Percentiles rank a stretch among this genome's conserved stretches.
Evolutionary conservation across 257 asterid genomes (phyloP).

Genomic region (Handroanthus guayacan): DNA sequence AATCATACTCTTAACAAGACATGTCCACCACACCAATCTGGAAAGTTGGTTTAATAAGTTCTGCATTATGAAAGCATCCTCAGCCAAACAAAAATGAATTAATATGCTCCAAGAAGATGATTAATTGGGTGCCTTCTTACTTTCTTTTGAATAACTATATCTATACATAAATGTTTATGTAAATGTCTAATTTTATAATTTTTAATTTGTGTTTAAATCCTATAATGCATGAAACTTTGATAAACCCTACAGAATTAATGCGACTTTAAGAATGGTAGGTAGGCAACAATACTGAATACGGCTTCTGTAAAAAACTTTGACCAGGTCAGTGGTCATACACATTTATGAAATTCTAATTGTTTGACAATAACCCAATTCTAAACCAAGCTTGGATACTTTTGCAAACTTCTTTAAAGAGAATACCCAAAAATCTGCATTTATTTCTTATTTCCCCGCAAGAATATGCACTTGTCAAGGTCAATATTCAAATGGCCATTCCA

Average conservation of each 20-base stretch:
- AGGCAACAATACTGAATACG: neutral
- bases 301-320: too few species aligned
- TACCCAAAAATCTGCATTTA: neutral
- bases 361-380: neutral
- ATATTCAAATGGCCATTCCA: neutral
- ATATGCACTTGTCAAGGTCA: slow-evolving; percentile 25
- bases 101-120: neutral
- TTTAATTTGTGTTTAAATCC: neutral
- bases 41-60: neutral
- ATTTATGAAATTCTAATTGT: too few species aligned
- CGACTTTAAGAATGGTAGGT: neutral
- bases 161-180: too few species aligned
- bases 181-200: too few species aligned
- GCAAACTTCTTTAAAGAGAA: neutral
- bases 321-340: too few species aligned
- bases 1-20: slow-evolving; percentile 1
- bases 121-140: neutral
- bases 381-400: neutral
- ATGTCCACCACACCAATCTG: neutral
- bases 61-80: neutral
- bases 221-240: too few species aligned
- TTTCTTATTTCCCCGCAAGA: neutral
- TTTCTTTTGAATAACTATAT: neutral
- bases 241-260: too few species aligned
- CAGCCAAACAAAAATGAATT: neutral